Evolutionary conservation across 768 basidiomycete species (phyloP), one percentile per base, ranked within the genome.

Genomic region (Termitomyces sp.): DNA sequence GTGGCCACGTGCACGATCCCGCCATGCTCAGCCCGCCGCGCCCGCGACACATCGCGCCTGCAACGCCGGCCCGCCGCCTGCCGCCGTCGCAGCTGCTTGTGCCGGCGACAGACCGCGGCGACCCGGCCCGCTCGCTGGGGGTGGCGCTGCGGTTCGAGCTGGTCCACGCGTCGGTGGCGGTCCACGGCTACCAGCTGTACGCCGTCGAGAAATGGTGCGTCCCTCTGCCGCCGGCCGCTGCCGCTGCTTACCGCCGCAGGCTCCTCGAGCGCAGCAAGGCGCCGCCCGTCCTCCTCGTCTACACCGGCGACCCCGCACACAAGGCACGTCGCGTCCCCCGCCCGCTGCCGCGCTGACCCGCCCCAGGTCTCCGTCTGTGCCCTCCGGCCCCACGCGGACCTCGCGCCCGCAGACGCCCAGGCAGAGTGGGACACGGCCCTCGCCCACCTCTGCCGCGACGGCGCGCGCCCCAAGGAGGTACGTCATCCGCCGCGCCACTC

Each of bases 131-230:
- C 15, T 56, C 46, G 20, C 39, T 62, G 16, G 52, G 46, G 18
- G 66, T 72, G 10, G 75, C 76, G 20, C 73, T 74, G 49, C 74
- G 71, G 50, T 83, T 86, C 60, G 77, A 80, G 64, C 69, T 83
- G 55, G 76, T 77, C 8, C 73, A 79, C 37, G 76, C 81, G 34
- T 70, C 72, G 18, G 63, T 85, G 47, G 72, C 83, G 46, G 66
- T 90, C 24, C 66, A 75, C 20, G 86, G 86, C 1, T 91, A 85
- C 71, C 91, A 92, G 72, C 77, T 93, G 56, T 94, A 92, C 67
- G 91, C 90, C 0, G 92, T 94, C 9, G 88, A 93, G 75, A 88
- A 88, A 69, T 93, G 91, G 90, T 84, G 65, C 42, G 12, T 29
- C n/a, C n/a, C n/a, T n/a, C 29, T 29, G 29, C 6, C 6, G 29